Evolutionary conservation across 768 basidiomycete species (phyloP), one percentile per base, ranked within the genome.

Genomic region (Terana coerulea): DNA sequence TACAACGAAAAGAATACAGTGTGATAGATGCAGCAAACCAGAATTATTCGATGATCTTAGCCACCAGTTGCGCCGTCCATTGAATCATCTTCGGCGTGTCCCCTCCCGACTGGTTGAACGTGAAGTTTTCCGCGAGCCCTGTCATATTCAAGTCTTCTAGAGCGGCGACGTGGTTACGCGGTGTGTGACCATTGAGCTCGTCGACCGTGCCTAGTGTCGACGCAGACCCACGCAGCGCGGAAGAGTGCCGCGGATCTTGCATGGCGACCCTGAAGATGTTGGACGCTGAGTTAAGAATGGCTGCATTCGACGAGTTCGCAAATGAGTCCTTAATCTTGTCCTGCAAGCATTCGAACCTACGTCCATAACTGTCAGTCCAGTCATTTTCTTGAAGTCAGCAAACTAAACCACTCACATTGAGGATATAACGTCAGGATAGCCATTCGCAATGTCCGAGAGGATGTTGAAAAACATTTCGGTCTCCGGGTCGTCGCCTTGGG

Each of bases 401-500:
- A n/a, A 10, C 46, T 35, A 58, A 35, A 31, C 22, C 11, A 80
- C 91, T 54, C 72, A 92, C 91, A 80, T 77, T 63, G 90, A 75
- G 1, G 81, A 71, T 21, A 91, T 72, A 19, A 84, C 76, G 17
- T 92, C 88, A 1, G 91, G 91, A 66, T 81, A 86, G 8, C 72
- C 67, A 6, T 69, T 68, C 14, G 83, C 79, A 12, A 91, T 77
- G 36, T 91, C 85, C 26, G 88, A 80, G 26, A 97, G 74, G 28
- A 95, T 64, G 41, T 76, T 75, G 65, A 87, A 94, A 39, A 95
- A 66, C 34, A 94, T 84, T 64, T 91, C 81, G 2, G 84, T 85
- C 68, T 97, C 94, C 1, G 76, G 73, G 57, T 91, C 88, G 55
- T 91, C 88, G 2, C 86, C 83, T 61, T 90, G 84, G 1, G 88